Conservation (phyloP, 2,329 filamentous ascomycete species). For the Colletotrichum falcatum region DNA sequence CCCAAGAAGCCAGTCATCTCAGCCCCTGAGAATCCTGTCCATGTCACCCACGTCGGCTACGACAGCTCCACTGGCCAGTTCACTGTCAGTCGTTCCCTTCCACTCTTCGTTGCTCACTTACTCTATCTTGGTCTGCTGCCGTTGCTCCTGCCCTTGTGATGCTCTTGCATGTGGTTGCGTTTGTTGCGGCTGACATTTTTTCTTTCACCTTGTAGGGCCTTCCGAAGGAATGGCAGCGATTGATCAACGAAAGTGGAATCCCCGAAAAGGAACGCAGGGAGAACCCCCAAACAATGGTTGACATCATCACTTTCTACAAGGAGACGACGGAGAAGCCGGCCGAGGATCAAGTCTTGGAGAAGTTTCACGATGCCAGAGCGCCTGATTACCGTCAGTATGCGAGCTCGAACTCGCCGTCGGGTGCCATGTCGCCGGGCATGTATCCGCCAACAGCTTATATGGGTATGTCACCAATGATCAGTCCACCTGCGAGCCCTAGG, state of each 20-base stretch:
- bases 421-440: constrained; percentile 64
- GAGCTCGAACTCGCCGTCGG: constrained; percentile 52
- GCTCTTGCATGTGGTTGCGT: constrained; percentile 23
- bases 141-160: neutral
- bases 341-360: constrained; percentile 93
- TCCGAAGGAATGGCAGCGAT: constrained; percentile 96
- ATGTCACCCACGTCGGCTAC: constrained; percentile 97
- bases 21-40: constrained; percentile 96
- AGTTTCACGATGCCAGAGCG: constrained; percentile 89
- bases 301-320: constrained; percentile 97
- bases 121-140: constrained; percentile 26
- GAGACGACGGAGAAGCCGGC: constrained; percentile 85
- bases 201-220: constrained; percentile 73
- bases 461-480: constrained; percentile 73
- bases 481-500: constrained; percentile 84
- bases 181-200: constrained; percentile 41
- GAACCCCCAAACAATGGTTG: constrained; percentile 94
- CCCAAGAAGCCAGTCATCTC: constrained; percentile 94
- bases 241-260: constrained; percentile 95
- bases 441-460: constrained; percentile 67
- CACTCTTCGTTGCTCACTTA: constrained; percentile 10
- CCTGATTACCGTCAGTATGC: constrained; percentile 61
- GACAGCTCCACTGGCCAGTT: constrained; percentile 97
- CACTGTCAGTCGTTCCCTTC: constrained; percentile 73
- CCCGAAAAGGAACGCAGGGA: constrained; percentile 95